phyloP scores from a whole-genome alignment of 345 rosid genomes.

The Populus euphratica region DNA sequence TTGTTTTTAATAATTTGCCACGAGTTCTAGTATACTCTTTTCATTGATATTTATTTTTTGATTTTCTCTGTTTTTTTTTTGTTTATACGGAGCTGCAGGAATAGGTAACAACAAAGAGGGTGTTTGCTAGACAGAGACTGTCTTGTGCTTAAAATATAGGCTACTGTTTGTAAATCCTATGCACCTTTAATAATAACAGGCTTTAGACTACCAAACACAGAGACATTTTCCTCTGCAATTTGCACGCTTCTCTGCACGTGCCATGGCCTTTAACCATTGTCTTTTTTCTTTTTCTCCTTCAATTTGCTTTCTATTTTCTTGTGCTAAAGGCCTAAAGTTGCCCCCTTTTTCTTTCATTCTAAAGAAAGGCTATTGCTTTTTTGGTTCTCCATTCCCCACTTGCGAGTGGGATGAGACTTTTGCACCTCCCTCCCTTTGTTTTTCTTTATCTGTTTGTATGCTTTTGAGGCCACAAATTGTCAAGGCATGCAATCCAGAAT shows the following conservation, averaged over 20 bases:
- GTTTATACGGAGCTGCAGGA: no score
- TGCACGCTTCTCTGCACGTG: background rate
- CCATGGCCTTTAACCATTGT: background rate
- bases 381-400: background rate
- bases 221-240: background rate
- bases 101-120: no score
- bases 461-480: background rate
- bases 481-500: background rate
- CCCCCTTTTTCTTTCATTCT: background rate
- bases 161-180: background rate
- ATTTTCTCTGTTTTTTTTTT: no score
- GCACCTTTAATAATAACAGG: background rate
- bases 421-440: background rate
- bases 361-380: background rate
- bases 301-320: background rate
- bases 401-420: background rate
- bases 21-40: no score
- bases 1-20: no score
- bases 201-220: background rate
- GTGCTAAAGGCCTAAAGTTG: slow-evolving; percentile 1
- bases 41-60: no score
- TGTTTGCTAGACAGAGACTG: background rate
- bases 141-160: background rate
- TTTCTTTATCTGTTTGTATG: background rate
- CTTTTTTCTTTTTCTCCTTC: background rate